Conservation (phyloP, 2,329 filamentous ascomycete species). For the Cytospora leucostoma region DNA sequence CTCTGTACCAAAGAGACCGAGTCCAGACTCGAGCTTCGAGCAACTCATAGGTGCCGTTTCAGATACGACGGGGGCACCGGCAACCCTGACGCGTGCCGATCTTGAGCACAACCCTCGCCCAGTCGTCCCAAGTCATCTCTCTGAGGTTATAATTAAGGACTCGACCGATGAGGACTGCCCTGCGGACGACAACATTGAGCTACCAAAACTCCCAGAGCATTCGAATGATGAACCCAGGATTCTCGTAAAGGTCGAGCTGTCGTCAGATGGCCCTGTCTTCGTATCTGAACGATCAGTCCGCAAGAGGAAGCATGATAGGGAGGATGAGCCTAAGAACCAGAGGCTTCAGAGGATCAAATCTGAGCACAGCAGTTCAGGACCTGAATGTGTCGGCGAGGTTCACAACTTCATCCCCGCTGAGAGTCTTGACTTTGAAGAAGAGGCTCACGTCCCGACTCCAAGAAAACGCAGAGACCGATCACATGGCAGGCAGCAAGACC, state of each 20-base stretch:
- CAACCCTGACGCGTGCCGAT: not conserved
- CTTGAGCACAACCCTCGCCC: not conserved
- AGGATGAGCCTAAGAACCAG: slow-evolving; percentile 26
- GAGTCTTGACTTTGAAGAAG: slow-evolving; percentile 62
- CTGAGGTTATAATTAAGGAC: slow-evolving; percentile 8
- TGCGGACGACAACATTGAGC: slow-evolving; percentile 24
- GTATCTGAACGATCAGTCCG: slow-evolving; percentile 52
- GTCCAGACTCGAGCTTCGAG: not conserved
- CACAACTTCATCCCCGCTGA: slow-evolving; percentile 47
- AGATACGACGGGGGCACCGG: not conserved
- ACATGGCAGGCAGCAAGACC: not conserved
- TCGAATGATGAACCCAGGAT: slow-evolving; percentile 5
- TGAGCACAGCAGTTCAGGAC: slow-evolving; percentile 42
- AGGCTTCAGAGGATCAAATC: slow-evolving; percentile 44
- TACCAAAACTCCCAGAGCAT: slow-evolving; percentile 37
- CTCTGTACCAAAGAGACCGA: not conserved
- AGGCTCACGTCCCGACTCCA: slow-evolving; percentile 46
- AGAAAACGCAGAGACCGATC: slow-evolving; percentile 36
- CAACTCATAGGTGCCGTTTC: not conserved
- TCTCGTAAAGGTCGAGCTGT: slow-evolving; percentile 53
- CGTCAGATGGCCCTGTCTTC: slow-evolving; percentile 54
- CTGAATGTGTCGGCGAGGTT: slow-evolving; percentile 33
- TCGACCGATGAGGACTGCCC: not conserved
- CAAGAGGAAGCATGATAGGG: slow-evolving; percentile 46
- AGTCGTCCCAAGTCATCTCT: not conserved